phyloP scores from a whole-genome alignment of 371 early-diverging fungal genomes.

The Rhizopus delemar region DNA sequence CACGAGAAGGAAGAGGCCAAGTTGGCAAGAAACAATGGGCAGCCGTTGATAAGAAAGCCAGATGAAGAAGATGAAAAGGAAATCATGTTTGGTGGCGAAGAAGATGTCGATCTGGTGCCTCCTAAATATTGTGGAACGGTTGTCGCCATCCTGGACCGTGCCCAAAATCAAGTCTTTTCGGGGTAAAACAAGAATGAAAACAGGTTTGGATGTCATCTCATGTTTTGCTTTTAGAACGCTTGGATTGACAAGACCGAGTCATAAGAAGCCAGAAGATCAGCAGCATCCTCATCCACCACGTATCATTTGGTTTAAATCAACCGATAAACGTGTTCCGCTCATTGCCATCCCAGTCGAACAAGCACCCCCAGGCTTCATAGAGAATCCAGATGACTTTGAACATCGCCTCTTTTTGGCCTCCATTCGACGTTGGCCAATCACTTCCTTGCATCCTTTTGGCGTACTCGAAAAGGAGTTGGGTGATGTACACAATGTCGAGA shows the following conservation, averaged over 20 bases:
- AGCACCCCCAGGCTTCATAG: conserved; percentile 67
- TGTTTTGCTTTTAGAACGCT: conserved; percentile 38
- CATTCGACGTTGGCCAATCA: conserved; percentile 74
- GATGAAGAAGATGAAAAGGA: conserved; percentile 60
- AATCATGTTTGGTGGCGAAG: conserved; percentile 54
- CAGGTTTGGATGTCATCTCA: not conserved
- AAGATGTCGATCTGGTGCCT: conserved; percentile 52
- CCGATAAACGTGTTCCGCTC: conserved; percentile 77
- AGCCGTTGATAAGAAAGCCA: conserved; percentile 41
- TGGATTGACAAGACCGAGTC: conserved; percentile 57
- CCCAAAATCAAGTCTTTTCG: conserved; percentile 62
- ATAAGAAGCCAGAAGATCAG: conserved; percentile 42
- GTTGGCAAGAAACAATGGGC: conserved; percentile 44
- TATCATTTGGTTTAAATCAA: conserved; percentile 86
- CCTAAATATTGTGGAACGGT: conserved; percentile 67
- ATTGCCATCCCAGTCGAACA: conserved; percentile 74
- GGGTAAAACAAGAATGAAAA: conserved; percentile 28
- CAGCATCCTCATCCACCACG: conserved; percentile 31
- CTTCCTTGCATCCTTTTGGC: conserved; percentile 74
- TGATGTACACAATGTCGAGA: conserved; percentile 60
- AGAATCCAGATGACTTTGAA: conserved; percentile 57
- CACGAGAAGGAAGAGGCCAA: conserved; percentile 54
- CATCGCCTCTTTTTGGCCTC: conserved; percentile 62
- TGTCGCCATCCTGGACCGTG: conserved; percentile 66
- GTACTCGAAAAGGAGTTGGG: conserved; percentile 65